phyloP scores from a whole-genome alignment of 192 early-diverging fungal genomes.

The Coemansia sp. region DNA sequence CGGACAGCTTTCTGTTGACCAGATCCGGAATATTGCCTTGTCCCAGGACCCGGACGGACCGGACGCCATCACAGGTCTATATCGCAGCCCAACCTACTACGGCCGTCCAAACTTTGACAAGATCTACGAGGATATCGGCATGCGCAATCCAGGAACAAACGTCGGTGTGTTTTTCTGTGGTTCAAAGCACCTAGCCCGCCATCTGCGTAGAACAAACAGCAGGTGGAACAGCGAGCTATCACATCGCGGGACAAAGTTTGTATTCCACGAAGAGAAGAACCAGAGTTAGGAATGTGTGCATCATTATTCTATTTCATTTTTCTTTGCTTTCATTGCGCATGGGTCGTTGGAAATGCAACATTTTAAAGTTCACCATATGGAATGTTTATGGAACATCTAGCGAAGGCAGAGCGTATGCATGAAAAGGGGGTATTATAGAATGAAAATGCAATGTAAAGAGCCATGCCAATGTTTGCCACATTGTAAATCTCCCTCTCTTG shows the following conservation, averaged over 20 bases:
- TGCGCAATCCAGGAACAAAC: constrained; percentile 55
- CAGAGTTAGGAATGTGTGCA: background rate
- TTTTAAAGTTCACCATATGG: too few relatives aligned
- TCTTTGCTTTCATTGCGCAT: background rate
- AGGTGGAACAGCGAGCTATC: constrained; percentile 44
- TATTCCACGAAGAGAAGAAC: constrained; percentile 62
- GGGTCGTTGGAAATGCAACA: background rate
- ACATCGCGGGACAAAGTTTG: constrained; percentile 56
- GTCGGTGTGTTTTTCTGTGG: constrained; percentile 87
- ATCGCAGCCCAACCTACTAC: constrained; percentile 66
- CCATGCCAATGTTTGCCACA: too few relatives aligned
- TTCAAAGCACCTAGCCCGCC: constrained; percentile 59
- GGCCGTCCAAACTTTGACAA: constrained; percentile 77
- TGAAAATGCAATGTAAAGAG: too few relatives aligned
- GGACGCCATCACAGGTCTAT: constrained; percentile 73
- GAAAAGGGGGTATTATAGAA: too few relatives aligned
- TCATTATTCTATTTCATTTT: background rate
- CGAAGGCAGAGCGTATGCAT: too few relatives aligned
- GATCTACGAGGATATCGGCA: constrained; percentile 64
- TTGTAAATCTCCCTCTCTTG: too few relatives aligned
- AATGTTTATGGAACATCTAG: too few relatives aligned
- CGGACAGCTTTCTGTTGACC: constrained; percentile 56
- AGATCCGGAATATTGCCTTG: constrained; percentile 63
- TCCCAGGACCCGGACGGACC: constrained; percentile 56
- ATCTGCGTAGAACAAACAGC: constrained; percentile 33